A percentile compares a stretch with the other conserved stretches of the same genome.
phyloP scores from a whole-genome alignment of 495 filamentous ascomycete species.

The Aspergillus carlsbadensis region DNA sequence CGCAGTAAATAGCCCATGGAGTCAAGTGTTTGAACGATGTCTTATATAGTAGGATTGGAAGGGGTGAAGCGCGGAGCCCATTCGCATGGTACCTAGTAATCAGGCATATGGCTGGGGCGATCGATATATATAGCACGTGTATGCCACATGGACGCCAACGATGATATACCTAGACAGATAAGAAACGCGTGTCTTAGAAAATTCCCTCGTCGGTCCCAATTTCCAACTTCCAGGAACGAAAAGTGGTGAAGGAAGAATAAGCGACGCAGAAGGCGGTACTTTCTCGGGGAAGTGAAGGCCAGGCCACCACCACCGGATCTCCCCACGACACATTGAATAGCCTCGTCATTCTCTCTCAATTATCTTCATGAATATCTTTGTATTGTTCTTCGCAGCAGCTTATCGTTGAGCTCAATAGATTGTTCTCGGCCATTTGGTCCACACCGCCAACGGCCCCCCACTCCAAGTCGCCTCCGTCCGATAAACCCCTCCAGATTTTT shows the following conservation, averaged over 20 bases:
- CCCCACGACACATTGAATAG: background rate
- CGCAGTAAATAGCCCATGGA: too few relatives aligned
- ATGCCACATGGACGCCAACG: too few relatives aligned
- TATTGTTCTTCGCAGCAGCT: background rate
- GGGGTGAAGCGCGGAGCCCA: too few relatives aligned
- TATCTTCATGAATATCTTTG: background rate
- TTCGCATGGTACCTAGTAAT: too few relatives aligned
- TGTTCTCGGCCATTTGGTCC: background rate
- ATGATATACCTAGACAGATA: too few relatives aligned
- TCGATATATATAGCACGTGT: too few relatives aligned
- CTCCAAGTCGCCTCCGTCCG: conserved; percentile 18
- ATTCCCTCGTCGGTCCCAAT: too few relatives aligned
- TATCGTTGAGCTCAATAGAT: background rate
- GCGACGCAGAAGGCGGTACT: background rate
- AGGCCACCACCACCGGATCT: background rate
- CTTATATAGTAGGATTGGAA: too few relatives aligned
- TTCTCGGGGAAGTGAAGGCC: background rate
- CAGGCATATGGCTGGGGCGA: too few relatives aligned
- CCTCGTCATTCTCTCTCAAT: background rate
- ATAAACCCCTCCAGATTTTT: conserved; percentile 35
- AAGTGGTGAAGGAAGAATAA: background rate
- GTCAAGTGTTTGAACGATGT: too few relatives aligned
- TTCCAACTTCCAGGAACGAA: too few relatives aligned
- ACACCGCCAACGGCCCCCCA: conserved; percentile 13
- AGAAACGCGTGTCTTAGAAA: too few relatives aligned